A percentile compares a stretch with the other conserved stretches of the same genome.
phyloP scores from a whole-genome alignment of 2,329 filamentous ascomycete genomes.

The Epicoccum nigrum region DNA sequence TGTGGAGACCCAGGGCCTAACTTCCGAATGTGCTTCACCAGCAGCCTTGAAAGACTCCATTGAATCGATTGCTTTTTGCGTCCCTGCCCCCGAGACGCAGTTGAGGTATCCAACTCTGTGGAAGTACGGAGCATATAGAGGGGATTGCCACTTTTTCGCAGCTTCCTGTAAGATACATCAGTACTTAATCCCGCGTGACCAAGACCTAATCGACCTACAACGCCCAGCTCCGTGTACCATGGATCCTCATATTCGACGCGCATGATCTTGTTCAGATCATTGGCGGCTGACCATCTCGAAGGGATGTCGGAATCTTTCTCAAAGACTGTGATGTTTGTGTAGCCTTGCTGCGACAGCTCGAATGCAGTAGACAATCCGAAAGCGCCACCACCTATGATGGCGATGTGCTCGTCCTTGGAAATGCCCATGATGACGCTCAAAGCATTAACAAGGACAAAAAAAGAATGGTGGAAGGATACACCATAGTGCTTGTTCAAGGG shows the following conservation, averaged over 20 bases:
- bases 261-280: constrained; percentile 68
- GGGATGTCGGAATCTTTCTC: constrained; percentile 51
- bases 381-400: constrained; percentile 39
- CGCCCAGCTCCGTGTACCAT: constrained; percentile 61
- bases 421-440: constrained; percentile 21
- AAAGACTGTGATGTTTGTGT: constrained; percentile 39
- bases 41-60: constrained; percentile 52
- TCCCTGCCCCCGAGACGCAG: constrained; percentile 56
- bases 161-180: constrained; percentile 50
- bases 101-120: constrained; percentile 60
- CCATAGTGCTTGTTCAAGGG: background rate
- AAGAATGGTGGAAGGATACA: background rate
- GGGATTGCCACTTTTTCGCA: constrained; percentile 60
- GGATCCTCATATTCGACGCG: constrained; percentile 64
- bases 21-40: constrained; percentile 50
- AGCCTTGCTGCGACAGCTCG: constrained; percentile 38
- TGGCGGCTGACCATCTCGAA: constrained; percentile 60
- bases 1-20: constrained; percentile 50
- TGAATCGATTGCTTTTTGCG: constrained; percentile 56
- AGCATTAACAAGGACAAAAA: background rate
- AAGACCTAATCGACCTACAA: constrained; percentile 46
- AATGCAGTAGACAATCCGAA: constrained; percentile 42
- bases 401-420: constrained; percentile 32
- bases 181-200: background rate
- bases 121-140: constrained; percentile 61